phyloP scores from a whole-genome alignment of 441 rosid genomes.

The Metrosideros polymorpha region DNA sequence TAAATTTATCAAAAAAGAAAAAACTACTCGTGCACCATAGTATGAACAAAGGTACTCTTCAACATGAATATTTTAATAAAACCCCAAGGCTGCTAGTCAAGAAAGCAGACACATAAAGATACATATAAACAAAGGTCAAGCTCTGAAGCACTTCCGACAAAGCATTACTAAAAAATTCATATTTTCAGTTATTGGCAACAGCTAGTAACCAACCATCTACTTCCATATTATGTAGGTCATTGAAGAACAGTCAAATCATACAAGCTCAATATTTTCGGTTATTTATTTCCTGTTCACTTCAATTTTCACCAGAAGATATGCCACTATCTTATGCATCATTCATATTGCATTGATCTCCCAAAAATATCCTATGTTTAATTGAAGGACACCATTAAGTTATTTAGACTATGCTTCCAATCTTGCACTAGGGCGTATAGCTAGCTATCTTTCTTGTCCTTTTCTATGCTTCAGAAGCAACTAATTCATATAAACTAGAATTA shows the following conservation, averaged over 20 bases:
- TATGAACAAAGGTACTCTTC: neutral
- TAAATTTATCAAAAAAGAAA: neutral
- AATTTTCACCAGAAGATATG: neutral
- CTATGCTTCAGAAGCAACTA: neutral
- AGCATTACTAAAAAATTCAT: neutral
- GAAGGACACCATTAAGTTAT: neutral
- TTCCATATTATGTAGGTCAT: neutral
- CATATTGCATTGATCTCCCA: neutral
- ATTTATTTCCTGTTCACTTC: neutral
- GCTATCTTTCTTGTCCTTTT: neutral
- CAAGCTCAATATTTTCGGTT: neutral
- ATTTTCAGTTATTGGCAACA: neutral
- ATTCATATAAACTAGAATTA: neutral
- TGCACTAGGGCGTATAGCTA: neutral
- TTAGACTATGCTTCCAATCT: neutral
- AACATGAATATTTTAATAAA: neutral
- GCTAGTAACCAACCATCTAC: neutral
- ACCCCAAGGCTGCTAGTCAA: neutral
- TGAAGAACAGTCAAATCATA: neutral
- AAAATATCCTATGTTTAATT: neutral
- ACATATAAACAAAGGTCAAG: neutral
- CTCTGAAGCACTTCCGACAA: neutral
- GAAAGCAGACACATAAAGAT: neutral
- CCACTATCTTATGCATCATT: neutral
- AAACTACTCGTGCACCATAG: neutral